Base-by-base conservation (phyloP, 306 rosid genomes). In the Delonix regia region DNA sequence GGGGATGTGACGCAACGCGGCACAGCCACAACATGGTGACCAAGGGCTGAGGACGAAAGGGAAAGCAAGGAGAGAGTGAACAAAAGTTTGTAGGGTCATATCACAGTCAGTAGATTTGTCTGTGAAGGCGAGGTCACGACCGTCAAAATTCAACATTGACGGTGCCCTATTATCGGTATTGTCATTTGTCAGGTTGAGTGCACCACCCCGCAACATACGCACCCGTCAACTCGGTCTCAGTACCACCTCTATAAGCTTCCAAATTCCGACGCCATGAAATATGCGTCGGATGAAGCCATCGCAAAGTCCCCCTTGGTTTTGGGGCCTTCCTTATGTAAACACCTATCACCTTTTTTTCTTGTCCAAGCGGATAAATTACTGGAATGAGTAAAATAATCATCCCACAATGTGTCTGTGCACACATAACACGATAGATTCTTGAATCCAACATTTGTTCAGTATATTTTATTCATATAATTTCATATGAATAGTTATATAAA, bases 91-190 rank as follows among this genome's bases (percentile, higher is more conserved):
- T 22, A 0, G 21, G 0, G 72, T 67, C 72, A 53, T 4, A 67
- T 67, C 72, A 42, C 34, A 39, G 72, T 39, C 72, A 67, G 19
- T 16, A 15, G 55, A 69, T 27, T 69, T 16, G 73, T 27, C 39
- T 25, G 39, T 8, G 57, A 41, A 51, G 75, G 75, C 19, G 9
- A 2, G 27, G 16, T 47, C 57, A 15, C 42, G 24, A 45, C 22
- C 30, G 12, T 48, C 62, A 71, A 48, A 27, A 71, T 7, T n/a
- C 18, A 0, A 13, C 49, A 21, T 18, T 14, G 39, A 7, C 27
- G 45, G 45, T 16, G 11, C 45, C 25, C 27, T 8, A 45, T 63
- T 63, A 45, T 33, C 16, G 71, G 28, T 28, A 11, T n/a, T 9
- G 45, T 70, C 44, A 30, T 30, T 15, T 45, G 70, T 36, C 74